Evolutionary conservation across 1,284 basidiomycete genomes (phyloP), one percentile per base, ranked within the genome.

Genomic region (Malassezia dermatis): DNA sequence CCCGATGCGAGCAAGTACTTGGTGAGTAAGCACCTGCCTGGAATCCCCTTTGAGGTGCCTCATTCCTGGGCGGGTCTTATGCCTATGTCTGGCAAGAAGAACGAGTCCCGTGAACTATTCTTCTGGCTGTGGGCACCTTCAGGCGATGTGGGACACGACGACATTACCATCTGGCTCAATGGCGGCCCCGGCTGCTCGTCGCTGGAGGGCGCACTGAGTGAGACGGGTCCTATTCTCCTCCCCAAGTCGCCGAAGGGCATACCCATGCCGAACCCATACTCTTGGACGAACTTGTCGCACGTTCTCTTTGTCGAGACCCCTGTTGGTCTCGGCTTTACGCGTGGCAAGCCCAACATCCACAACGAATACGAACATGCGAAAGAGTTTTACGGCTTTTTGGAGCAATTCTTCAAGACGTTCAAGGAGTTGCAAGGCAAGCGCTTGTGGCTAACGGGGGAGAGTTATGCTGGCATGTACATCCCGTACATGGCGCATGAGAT

Each of bases 381-480:
- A 5, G 64, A 76, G 43, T 76, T 78, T 46, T 65, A 62, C 48
- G 63, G 63, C 2, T 75, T 75, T 62, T 61, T 66, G 35, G 35
- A 52, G 32, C 61, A 66, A 50, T 67, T 64, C 51, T 64, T 53
- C 48, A 52, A 58, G 11, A 66, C 62, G 4, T 73, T 69, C 27
- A 49, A 43, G 12, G 54, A 63, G 44, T 30, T 66, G 10, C 47
- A 58, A 24, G 55, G 58, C 40, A 59, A 65, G 37, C 65, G 62
- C 35, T 62, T 64, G 2, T 64, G 55, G 40, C 35, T 53, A 13
- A 71, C 66, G 0, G 69, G 69, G 24, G 66, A 70, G 78, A 89
- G 86, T 59, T 98, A 85, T 71, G 93, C 90, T n/a, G 93, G 94
- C n/a, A 90, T 95, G 78, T 96, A 88, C 78, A 91, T 96, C 61